Evolutionary conservation across 257 asterid genomes (phyloP).

Genomic region (Nicotiana otophora): DNA sequence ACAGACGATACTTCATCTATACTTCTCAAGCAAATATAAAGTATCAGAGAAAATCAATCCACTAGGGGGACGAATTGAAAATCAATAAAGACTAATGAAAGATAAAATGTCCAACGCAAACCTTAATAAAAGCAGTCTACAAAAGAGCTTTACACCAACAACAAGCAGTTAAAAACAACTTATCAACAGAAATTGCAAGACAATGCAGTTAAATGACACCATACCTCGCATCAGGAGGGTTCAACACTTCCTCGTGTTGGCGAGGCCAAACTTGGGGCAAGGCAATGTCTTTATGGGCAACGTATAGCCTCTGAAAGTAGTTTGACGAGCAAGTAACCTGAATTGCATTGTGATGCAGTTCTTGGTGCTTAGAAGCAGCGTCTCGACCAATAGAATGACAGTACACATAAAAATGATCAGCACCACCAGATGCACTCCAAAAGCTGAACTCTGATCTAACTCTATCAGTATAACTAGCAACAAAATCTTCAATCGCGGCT

Average conservation of each 20-base stretch:
- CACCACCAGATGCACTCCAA: constrained; percentile 78
- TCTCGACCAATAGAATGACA: constrained; percentile 72
- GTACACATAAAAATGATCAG: constrained; percentile 67
- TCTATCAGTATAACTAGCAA: constrained; percentile 43
- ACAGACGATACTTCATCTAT: no score
- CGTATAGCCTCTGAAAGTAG: constrained; percentile 71
- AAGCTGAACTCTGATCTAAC: constrained; percentile 41
- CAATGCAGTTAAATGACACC: not conserved
- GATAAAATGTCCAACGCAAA: not conserved
- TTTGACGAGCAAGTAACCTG: constrained; percentile 70
- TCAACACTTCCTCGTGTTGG: constrained; percentile 15
- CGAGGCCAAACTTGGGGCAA: constrained; percentile 91
- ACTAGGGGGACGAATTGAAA: no score
- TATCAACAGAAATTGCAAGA: not conserved
- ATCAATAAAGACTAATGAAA: not conserved
- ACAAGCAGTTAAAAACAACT: not conserved
- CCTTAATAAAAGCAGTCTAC: no score
- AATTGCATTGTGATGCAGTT: constrained; percentile 48
- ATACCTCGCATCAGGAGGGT: constrained; percentile 49
- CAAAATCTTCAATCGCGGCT: constrained; percentile 46
- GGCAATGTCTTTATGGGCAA: constrained; percentile 61
- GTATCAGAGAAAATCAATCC: no score
- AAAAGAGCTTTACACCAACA: not conserved
- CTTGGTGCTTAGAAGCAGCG: constrained; percentile 53
- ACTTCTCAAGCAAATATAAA: no score